Percentiles rank a stretch among this genome's conserved stretches.
Evolutionary conservation across 805 yeast genomes (phyloP).

Genomic region (Zygosaccharomyces bisporus): DNA sequence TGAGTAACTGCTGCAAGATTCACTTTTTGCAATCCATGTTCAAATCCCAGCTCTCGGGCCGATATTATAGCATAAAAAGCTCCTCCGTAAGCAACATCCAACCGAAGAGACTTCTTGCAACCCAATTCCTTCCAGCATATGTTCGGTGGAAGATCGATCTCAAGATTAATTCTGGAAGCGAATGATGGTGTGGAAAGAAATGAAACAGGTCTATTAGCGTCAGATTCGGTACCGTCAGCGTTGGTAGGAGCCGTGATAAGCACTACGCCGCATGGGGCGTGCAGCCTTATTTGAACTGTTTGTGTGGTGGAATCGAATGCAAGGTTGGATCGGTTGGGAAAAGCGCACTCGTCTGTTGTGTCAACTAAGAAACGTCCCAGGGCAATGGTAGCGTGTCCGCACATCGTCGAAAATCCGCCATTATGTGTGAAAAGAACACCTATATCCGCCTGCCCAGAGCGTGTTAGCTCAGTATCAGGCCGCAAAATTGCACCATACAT

Average conservation of each 20-base stretch:
- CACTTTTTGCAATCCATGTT: background rate
- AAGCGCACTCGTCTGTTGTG: background rate
- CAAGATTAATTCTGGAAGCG: background rate
- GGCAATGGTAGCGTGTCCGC: conserved; percentile 5
- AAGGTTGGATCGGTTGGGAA: background rate
- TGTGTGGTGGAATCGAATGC: background rate
- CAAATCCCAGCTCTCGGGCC: background rate
- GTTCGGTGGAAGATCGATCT: background rate
- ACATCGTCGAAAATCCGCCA: conserved; percentile 3
- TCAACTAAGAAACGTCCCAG: conserved; percentile 1
- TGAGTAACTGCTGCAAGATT: background rate
- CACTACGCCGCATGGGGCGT: conserved; percentile 2
- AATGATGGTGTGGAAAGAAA: conserved; percentile 1
- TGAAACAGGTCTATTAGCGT: background rate
- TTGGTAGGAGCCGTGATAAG: background rate
- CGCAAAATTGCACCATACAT: conserved; percentile 3
- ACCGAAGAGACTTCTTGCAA: background rate
- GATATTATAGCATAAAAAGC: conserved; percentile 1
- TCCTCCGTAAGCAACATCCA: conserved; percentile 3
- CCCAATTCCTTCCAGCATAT: conserved; percentile 1
- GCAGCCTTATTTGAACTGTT: background rate
- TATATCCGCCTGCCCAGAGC: conserved; percentile 2
- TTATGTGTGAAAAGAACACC: conserved; percentile 3
- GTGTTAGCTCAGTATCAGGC: background rate
- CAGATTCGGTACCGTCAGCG: background rate